These are phyloP conservation scores for Pleurotus salmoneostramineus DNA, from an alignment of 768 basidiomycete species.

Conservation along the genomic window DNA sequence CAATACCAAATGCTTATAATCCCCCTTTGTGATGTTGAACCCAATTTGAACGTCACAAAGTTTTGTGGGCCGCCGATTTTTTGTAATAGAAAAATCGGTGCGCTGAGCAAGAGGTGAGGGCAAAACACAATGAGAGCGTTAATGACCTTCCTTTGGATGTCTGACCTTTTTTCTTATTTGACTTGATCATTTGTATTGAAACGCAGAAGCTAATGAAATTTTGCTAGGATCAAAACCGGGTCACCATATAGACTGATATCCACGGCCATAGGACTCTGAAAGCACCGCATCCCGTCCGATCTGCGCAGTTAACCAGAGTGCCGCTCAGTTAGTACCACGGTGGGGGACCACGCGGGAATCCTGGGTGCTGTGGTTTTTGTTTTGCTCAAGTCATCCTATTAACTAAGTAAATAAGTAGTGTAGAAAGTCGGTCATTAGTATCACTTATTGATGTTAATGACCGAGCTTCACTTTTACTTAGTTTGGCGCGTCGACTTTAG, in stretches of 20 bases:
- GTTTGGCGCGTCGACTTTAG: too few species aligned
- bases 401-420: too few species aligned
- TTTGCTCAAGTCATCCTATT: too few species aligned
- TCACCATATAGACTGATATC: conserved; percentile 26
- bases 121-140: conserved; percentile 59
- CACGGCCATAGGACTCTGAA: background rate
- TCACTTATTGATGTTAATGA: too few species aligned
- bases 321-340: conserved; percentile 62
- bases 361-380: conserved; percentile 46
- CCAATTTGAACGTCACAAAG: conserved; percentile 53
- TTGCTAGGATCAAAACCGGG: background rate
- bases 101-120: conserved; percentile 75
- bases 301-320: conserved; percentile 63
- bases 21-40: conserved; percentile 70
- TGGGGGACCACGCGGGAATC: conserved; percentile 64
- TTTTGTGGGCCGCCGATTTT: conserved; percentile 57
- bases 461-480: too few species aligned
- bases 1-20: conserved; percentile 66
- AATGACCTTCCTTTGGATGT: conserved; percentile 89
- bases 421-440: too few species aligned
- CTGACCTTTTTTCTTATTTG: conserved; percentile 47
- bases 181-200: background rate
- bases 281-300: conserved; percentile 40
- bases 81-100: conserved; percentile 40
- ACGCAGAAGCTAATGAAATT: background rate